Evolutionary conservation across 164 flowering plant genomes (phyloP).

Genomic region (Akebia trifoliata): DNA sequence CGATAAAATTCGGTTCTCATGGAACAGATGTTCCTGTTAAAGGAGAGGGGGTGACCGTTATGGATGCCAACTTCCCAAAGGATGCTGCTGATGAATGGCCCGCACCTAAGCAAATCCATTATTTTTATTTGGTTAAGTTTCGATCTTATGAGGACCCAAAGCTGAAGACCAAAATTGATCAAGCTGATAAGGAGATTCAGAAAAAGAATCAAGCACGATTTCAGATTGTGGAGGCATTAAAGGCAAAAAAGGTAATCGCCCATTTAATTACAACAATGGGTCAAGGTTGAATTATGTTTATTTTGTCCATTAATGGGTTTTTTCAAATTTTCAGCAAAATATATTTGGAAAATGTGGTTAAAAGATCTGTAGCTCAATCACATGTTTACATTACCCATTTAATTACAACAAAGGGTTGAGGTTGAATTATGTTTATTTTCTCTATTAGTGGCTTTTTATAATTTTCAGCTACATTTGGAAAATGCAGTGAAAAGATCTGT

Average conservation of each 20-base stretch:
- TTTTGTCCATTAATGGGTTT: constrained; percentile 77
- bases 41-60: constrained; percentile 30
- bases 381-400: too few relatives aligned
- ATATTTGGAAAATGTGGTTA: constrained; percentile 51
- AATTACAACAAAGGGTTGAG: too few relatives aligned
- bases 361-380: constrained; percentile 5
- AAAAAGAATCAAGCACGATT: constrained; percentile 51
- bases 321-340: constrained; percentile 54
- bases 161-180: constrained; percentile 60
- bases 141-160: constrained; percentile 69
- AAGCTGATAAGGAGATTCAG: constrained; percentile 59
- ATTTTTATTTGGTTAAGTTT: constrained; percentile 52
- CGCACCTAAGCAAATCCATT: constrained; percentile 51
- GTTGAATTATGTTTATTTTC: too few relatives aligned
- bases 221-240: constrained; percentile 53
- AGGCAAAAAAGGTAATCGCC: constrained; percentile 54
- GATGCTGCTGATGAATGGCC: constrained; percentile 93
- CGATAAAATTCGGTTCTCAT: constrained; percentile 61
- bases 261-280: constrained; percentile 22
- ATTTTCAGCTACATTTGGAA: too few relatives aligned
- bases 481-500: too few relatives aligned
- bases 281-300: background rate
- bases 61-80: constrained; percentile 46
- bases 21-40: constrained; percentile 44
- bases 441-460: too few relatives aligned